Evolutionary conservation across 805 yeast genomes (phyloP).

Genomic region (Monosporozyma solicola): DNA sequence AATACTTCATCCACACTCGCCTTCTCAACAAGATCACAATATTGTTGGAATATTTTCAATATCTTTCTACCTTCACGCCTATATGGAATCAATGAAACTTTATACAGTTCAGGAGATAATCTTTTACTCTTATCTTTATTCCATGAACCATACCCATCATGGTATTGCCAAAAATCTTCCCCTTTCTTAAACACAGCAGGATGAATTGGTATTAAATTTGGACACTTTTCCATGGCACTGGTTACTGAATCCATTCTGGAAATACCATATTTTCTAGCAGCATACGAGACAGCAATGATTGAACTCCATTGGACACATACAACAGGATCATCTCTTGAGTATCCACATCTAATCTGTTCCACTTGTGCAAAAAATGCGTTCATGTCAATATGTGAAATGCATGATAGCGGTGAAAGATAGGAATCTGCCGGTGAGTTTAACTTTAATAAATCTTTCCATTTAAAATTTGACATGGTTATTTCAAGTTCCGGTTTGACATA

Average conservation of each 20-base stretch:
- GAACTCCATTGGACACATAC: conserved; percentile 93
- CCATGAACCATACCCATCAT: conserved; percentile 32
- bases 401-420: conserved; percentile 60
- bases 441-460: conserved; percentile 40
- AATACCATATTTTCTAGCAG: conserved; percentile 81
- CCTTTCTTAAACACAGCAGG: conserved; percentile 92
- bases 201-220: conserved; percentile 68
- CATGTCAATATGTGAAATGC: conserved; percentile 78
- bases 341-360: conserved; percentile 67
- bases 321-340: conserved; percentile 64
- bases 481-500: neutral
- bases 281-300: conserved; percentile 81
- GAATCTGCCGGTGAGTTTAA: conserved; percentile 41
- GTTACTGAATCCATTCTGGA: conserved; percentile 64
- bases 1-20: conserved; percentile 95
- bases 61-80: conserved; percentile 80
- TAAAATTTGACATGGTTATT: conserved; percentile 34
- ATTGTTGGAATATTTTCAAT: conserved; percentile 48
- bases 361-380: conserved; percentile 96
- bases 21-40: conserved; percentile 70
- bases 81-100: conserved; percentile 87
- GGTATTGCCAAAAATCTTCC: conserved; percentile 73
- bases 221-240: conserved; percentile 68
- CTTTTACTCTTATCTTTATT: conserved; percentile 36
- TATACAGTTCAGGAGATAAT: conserved; percentile 57